A percentile compares a stretch with the other conserved stretches of the same genome.
phyloP scores from a whole-genome alignment of 345 rosid genomes.

The Citrus sp. region DNA sequence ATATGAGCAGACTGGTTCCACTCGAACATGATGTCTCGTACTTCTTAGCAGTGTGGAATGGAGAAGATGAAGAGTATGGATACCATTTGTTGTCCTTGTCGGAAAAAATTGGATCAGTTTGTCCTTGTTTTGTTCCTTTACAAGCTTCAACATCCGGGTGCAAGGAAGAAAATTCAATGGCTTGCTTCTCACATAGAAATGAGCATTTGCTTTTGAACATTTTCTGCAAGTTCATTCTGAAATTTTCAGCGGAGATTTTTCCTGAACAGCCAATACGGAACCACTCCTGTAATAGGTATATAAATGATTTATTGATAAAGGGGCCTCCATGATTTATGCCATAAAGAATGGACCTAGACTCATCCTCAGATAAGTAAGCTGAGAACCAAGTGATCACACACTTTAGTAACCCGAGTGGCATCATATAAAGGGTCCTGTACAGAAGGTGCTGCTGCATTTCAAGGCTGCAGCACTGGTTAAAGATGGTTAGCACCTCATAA shows the following conservation, averaged over 20 bases:
- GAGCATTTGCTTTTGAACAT: slow-evolving; percentile 42
- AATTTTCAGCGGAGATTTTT: slow-evolving; percentile 50
- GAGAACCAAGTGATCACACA: slow-evolving; percentile 74
- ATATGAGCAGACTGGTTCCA: slow-evolving; percentile 36
- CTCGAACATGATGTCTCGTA: slow-evolving; percentile 40
- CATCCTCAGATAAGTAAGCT: slow-evolving; percentile 51
- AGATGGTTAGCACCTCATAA: slow-evolving; percentile 53
- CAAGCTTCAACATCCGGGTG: slow-evolving; percentile 19
- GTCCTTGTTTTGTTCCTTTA: slow-evolving; percentile 23
- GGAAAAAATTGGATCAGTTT: slow-evolving; percentile 18
- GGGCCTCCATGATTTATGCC: slow-evolving; percentile 32
- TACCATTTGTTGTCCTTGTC: slow-evolving; percentile 26
- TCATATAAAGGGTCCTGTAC: slow-evolving; percentile 48
- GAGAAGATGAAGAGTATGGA: slow-evolving; percentile 23
- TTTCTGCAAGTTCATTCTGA: slow-evolving; percentile 44
- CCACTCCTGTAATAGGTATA: slow-evolving; percentile 62
- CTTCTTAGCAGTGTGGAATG: slow-evolving; percentile 20
- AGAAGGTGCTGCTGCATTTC: slow-evolving; percentile 59
- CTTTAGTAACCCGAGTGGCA: slow-evolving; percentile 78
- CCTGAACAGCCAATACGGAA: slow-evolving; percentile 53
- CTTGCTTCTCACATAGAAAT: slow-evolving; percentile 34
- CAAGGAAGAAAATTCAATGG: slow-evolving; percentile 28
- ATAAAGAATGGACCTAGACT: slow-evolving; percentile 49
- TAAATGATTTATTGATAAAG: slow-evolving; percentile 37
- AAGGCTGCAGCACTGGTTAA: slow-evolving; percentile 42